These are phyloP conservation scores for Sporormia fimetaria DNA, from an alignment of 495 filamentous ascomycete genomes.

Conservation along the genomic window DNA sequence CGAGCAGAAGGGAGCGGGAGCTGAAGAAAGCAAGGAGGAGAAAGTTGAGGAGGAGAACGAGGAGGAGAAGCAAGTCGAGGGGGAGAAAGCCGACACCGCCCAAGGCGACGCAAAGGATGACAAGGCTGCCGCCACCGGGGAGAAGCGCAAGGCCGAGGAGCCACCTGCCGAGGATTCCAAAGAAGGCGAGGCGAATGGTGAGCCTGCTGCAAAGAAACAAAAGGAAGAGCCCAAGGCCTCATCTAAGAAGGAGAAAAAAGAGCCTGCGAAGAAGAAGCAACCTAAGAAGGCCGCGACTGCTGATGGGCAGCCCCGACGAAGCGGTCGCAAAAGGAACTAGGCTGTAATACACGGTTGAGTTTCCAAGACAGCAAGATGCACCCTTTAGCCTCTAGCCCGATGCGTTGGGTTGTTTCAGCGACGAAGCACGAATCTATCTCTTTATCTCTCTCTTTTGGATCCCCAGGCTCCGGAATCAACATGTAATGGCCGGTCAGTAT, in stretches of 20 bases:
- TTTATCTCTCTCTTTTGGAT: too few relatives aligned
- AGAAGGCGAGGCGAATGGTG: constrained; percentile 16
- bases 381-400: too few relatives aligned
- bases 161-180: constrained; percentile 13
- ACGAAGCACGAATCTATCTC: too few relatives aligned
- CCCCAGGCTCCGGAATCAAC: too few relatives aligned
- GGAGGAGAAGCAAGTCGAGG: constrained; percentile 17
- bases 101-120: constrained; percentile 10
- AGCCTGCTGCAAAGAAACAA: constrained; percentile 32
- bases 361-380: too few relatives aligned
- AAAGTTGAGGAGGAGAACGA: constrained; percentile 27
- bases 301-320: constrained; percentile 31
- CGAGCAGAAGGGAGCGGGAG: constrained; percentile 28
- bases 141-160: constrained; percentile 24
- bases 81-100: constrained; percentile 13
- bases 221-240: constrained; percentile 35
- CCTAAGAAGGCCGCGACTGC: constrained; percentile 35
- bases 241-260: constrained; percentile 27
- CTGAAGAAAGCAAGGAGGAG: constrained; percentile 32
- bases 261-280: constrained; percentile 27
- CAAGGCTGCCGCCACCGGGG: constrained; percentile 13
- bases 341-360: too few relatives aligned
- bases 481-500: too few relatives aligned
- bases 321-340: constrained; percentile 26
- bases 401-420: too few relatives aligned